phyloP scores from a whole-genome alignment of 2,329 filamentous ascomycete species.

The Uncinocarpus reesii region DNA sequence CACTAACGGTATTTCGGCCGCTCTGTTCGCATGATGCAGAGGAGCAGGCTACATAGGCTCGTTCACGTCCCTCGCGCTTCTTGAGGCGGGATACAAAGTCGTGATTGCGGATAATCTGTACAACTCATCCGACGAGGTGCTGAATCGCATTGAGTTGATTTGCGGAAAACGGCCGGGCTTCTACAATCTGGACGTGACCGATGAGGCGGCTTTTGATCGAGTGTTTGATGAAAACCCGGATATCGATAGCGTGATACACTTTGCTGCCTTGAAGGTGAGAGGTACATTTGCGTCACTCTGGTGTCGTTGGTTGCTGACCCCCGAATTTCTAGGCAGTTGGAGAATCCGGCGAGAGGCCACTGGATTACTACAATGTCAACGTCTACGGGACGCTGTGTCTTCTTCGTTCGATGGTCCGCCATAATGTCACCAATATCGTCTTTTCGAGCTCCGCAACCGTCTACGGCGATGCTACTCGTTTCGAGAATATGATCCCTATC shows the following conservation, averaged over 20 bases:
- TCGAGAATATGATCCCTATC: constrained; percentile 97
- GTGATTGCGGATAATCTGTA: constrained; percentile 94
- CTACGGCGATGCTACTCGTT: constrained; percentile 92
- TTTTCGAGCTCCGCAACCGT: constrained; percentile 98
- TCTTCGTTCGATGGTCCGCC: constrained; percentile 72
- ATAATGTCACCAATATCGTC: constrained; percentile 93
- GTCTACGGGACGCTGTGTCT: constrained; percentile 85
- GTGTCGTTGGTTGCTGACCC: neutral
- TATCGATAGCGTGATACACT: constrained; percentile 98
- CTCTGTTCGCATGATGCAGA: constrained; percentile 42
- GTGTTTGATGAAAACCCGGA: constrained; percentile 82
- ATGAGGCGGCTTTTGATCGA: constrained; percentile 70
- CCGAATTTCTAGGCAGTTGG: constrained; percentile 64
- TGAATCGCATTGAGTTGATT: constrained; percentile 93
- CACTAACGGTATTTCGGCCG: constrained; percentile 8
- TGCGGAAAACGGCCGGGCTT: constrained; percentile 78
- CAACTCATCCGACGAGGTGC: constrained; percentile 84
- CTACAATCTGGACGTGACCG: constrained; percentile 76
- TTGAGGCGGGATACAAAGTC: constrained; percentile 90
- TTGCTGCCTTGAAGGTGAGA: constrained; percentile 89
- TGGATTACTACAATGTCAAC: constrained; percentile 97
- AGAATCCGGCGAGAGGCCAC: constrained; percentile 83
- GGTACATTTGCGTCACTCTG: too few species aligned
- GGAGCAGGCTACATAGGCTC: constrained; percentile 99
- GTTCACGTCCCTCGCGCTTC: constrained; percentile 84